These are phyloP conservation scores for Gynostemma pentaphyllum DNA, from an alignment of 306 rosid genomes.

Conservation along the genomic window DNA sequence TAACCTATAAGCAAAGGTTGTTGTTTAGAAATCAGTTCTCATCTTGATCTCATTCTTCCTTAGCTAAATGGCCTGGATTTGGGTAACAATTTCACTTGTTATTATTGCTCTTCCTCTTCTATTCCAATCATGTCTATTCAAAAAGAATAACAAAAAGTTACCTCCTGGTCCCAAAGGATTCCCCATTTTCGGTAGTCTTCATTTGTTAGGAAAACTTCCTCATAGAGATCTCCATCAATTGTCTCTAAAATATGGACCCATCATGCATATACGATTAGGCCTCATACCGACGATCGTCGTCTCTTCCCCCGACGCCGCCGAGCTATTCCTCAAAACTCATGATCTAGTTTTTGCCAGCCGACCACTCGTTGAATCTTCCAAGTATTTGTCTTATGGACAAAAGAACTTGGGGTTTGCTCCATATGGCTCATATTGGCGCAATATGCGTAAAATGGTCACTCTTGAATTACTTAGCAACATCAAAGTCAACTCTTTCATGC, in stretches of 20 bases:
- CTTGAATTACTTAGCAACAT: slow-evolving; percentile 39
- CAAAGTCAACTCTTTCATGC: slow-evolving; percentile 35
- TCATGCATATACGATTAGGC: not conserved
- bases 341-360: slow-evolving; percentile 52
- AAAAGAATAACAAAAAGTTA: slow-evolving; percentile 16
- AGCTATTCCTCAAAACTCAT: slow-evolving; percentile 49
- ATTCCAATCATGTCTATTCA: slow-evolving; percentile 13
- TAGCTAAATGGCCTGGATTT: slow-evolving; percentile 19
- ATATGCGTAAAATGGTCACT: slow-evolving; percentile 55
- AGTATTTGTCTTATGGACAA: slow-evolving; percentile 33
- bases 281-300: not conserved
- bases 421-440: slow-evolving; percentile 69
- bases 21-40: too few relatives aligned
- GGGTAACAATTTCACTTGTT: slow-evolving; percentile 17
- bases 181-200: not conserved
- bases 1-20: too few relatives aligned
- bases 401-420: slow-evolving; percentile 21
- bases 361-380: slow-evolving; percentile 30
- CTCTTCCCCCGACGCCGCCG: slow-evolving; percentile 62
- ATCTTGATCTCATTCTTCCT: too few relatives aligned
- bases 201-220: slow-evolving; percentile 17
- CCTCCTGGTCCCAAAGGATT: slow-evolving; percentile 7
- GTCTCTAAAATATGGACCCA: not conserved
- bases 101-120: slow-evolving; percentile 13
- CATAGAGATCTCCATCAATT: not conserved